phyloP scores from a whole-genome alignment of 257 asterid genomes.

The Solanum rostratum region DNA sequence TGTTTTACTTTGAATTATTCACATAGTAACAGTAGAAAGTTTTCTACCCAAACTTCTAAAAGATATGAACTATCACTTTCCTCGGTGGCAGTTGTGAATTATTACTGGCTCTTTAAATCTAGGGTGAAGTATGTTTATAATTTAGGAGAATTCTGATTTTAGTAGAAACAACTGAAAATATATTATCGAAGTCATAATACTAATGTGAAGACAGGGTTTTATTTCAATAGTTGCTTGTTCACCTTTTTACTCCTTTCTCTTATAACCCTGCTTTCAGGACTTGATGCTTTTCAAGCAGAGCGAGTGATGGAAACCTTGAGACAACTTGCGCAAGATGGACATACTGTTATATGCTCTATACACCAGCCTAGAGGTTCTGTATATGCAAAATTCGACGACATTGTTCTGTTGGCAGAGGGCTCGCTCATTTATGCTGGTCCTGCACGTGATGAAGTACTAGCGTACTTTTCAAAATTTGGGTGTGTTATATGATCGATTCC shows the following conservation, averaged over 20 bases:
- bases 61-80: neutral
- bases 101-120: neutral
- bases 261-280: conserved; percentile 56
- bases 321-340: conserved; percentile 91
- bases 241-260: neutral
- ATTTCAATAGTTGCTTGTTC: neutral
- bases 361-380: conserved; percentile 99
- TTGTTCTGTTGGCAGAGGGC: conserved; percentile 81
- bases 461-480: conserved; percentile 83
- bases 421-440: conserved; percentile 89
- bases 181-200: neutral
- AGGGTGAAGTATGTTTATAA: neutral
- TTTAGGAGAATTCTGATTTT: neutral
- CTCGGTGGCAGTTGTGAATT: neutral
- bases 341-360: conserved; percentile 93
- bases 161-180: neutral
- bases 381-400: conserved; percentile 90
- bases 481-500: conserved; percentile 22
- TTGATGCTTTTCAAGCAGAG: conserved; percentile 99
- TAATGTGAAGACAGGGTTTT: neutral
- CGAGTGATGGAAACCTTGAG: conserved; percentile 90
- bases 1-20: neutral
- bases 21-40: neutral
- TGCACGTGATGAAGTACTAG: conserved; percentile 61
- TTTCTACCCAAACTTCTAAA: neutral